A percentile compares a stretch with the other conserved stretches of the same genome.
These are phyloP conservation scores for Saccharomyces mikatae DNA, from an alignment of 805 yeast genomes.

Conservation along the genomic window DNA sequence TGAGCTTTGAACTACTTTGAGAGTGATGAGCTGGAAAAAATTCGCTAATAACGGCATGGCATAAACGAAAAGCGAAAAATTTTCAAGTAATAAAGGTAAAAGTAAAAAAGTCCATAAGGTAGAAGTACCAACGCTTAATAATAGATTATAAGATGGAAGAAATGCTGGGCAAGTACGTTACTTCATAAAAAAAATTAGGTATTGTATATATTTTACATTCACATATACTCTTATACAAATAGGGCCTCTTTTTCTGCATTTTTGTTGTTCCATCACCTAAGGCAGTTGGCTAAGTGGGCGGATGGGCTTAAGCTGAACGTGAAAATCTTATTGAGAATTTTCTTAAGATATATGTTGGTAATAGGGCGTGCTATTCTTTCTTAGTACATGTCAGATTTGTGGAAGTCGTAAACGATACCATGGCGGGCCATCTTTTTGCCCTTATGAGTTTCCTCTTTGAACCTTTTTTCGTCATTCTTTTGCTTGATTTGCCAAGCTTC, in stretches of 20 bases:
- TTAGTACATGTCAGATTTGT: constrained; percentile 47
- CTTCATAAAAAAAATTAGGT: neutral
- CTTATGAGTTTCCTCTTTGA: constrained; percentile 37
- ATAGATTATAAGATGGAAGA: neutral
- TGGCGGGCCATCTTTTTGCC: constrained; percentile 42
- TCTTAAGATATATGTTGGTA: neutral
- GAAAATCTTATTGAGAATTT: neutral
- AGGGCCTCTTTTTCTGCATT: neutral
- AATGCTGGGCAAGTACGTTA: neutral
- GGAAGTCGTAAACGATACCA: constrained; percentile 52
- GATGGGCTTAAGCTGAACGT: neutral
- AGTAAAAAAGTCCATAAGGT: neutral
- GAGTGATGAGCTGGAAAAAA: neutral
- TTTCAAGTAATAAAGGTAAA: neutral
- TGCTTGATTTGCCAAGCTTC: constrained; percentile 46
- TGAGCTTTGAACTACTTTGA: neutral
- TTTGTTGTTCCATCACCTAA: neutral
- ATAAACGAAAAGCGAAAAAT: neutral
- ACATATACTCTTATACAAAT: neutral
- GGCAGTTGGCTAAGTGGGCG: neutral
- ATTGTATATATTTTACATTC: neutral
- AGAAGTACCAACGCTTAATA: neutral
- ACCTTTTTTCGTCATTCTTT: constrained; percentile 27
- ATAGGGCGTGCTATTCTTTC: neutral
- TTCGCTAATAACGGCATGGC: neutral